Base-by-base conservation (phyloP, 345 rosid genomes). In the Linum usitatissimum region DNA sequence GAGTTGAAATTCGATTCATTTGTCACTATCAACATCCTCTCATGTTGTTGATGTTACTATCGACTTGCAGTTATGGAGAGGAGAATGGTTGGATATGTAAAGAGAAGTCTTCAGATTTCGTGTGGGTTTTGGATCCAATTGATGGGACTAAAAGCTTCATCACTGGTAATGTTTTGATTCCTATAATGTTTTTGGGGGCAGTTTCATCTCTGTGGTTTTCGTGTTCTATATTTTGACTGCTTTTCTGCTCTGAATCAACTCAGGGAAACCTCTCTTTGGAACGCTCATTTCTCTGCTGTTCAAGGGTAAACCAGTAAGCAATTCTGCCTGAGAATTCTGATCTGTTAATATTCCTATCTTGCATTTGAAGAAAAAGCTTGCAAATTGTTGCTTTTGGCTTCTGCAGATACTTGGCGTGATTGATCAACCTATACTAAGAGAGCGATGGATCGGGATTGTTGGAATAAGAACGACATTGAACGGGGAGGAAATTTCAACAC, bases 91-190 rank as follows among this genome's bases (percentile, higher is more conserved):
- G 99, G 99, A 84, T 81, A 68, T 90, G 92, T 78, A 77, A 79
- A 66, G 87, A 86, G 66, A 69, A 83, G 60, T 82, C 70, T 81
- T 80, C 97, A 6, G 92, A 90, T 70, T 90, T 80, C 79, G 96
- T 93, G 76, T 93, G 99, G 99, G 90, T 90, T 76, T 78, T 90
- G 68, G 97, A 90, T 76, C 99, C 99, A 18, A 93, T 87, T 14
- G 99, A 93, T 19, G 99, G 97, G 65, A 93, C 99, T 17, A 93
- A 86, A 84, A 90, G 95, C 60, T 93, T 93, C 76, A 90, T 90
- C 48, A 93, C 97, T 36, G 97, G 97, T 84, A 70, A 40, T 57
- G 6, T 49, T 64, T 23, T 55, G 59, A 31, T 66, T 64, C 20
- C 7, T 0, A 7, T 7, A 4, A 34, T 34, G 71, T 2, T 42